These are phyloP conservation scores for Elongisporangium prolatum DNA, from an alignment of 352 stramenopile species.

Conservation along the genomic window DNA sequence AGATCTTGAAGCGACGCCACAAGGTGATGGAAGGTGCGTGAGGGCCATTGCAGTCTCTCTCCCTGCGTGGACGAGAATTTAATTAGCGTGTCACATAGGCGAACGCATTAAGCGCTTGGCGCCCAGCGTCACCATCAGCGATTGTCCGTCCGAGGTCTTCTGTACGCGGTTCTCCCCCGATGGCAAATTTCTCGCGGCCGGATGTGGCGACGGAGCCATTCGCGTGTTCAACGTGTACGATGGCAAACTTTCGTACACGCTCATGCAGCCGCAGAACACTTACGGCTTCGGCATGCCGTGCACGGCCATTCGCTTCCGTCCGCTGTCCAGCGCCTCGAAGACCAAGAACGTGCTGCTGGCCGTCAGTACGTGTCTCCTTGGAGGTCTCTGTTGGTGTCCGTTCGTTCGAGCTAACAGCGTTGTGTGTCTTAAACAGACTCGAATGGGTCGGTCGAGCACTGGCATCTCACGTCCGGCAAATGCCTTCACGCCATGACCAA, in stretches of 20 bases:
- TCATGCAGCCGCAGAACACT: constrained; percentile 68
- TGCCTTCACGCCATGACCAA: constrained; percentile 89
- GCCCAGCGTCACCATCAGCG: constrained; percentile 80
- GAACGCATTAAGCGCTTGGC: constrained; percentile 60
- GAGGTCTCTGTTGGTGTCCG: not conserved
- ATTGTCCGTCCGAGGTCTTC: constrained; percentile 87
- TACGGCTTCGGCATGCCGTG: constrained; percentile 78
- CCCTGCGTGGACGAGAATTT: not conserved
- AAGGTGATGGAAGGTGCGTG: constrained; percentile 27
- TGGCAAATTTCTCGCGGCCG: constrained; percentile 75
- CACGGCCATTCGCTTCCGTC: constrained; percentile 82
- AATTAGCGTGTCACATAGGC: constrained; percentile 7
- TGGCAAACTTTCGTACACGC: constrained; percentile 73
- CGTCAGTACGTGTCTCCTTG: constrained; percentile 51
- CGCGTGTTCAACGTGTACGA: constrained; percentile 80
- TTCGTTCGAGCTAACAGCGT: constrained; percentile 5
- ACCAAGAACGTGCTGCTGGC: constrained; percentile 91
- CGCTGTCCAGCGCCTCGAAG: constrained; percentile 73
- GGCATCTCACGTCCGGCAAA: constrained; percentile 91
- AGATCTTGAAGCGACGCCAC: constrained; percentile 20
- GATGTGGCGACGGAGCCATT: constrained; percentile 84
- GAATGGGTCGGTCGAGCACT: constrained; percentile 88
- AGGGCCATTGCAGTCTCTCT: not conserved
- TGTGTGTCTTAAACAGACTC: constrained; percentile 44
- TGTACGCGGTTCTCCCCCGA: constrained; percentile 84